Percentiles rank a stretch among this genome's conserved stretches.
Conservation (phyloP, 106 monocot species). For the Cymbidium sinense region DNA sequence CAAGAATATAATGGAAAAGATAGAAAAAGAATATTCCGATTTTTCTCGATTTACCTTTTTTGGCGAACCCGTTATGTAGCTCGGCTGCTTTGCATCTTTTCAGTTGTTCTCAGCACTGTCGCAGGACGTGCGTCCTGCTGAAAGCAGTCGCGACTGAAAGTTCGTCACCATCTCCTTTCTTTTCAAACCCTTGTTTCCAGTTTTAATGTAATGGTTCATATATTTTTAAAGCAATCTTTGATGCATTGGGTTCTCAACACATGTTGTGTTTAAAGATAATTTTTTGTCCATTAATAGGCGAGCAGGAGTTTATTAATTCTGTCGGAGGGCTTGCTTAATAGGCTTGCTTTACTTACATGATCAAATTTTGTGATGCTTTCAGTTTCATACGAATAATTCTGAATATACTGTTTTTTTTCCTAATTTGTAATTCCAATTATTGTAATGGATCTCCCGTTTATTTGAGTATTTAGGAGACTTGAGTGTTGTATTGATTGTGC, state of each 20-base stretch:
- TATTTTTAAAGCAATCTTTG: neutral
- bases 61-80: neutral
- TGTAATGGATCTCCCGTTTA: neutral
- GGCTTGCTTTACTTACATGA: neutral
- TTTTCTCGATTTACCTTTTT: neutral
- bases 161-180: conserved; percentile 1
- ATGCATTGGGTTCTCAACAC: neutral
- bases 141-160: neutral
- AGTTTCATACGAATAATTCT: neutral
- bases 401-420: neutral
- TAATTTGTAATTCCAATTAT: neutral
- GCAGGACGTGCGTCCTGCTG: neutral
- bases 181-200: neutral
- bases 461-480: too few relatives aligned
- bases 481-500: too few relatives aligned
- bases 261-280: neutral
- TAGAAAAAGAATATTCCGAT: neutral
- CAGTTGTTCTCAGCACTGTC: neutral
- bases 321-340: too few relatives aligned
- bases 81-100: too few relatives aligned
- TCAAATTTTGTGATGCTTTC: neutral
- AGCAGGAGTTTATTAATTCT: neutral
- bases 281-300: neutral
- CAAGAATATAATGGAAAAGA: neutral
- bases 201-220: neutral